Base-by-base conservation (phyloP, 345 rosid genomes). In the Syzygium aromaticum region DNA sequence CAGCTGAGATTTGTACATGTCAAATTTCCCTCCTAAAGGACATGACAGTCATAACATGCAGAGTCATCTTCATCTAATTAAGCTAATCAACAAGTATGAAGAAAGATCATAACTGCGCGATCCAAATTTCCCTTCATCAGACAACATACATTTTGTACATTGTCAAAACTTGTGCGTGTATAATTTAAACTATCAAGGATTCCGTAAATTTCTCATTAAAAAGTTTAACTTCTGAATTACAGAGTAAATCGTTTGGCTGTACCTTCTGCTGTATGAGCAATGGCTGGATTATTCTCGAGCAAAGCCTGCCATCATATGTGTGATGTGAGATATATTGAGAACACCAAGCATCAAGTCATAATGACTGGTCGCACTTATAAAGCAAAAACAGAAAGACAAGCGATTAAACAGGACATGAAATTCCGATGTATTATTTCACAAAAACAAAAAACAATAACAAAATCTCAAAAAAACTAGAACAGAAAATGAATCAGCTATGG, bases 281-380 rank as follows among this genome's bases (percentile, higher is more conserved):
- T 89, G 2, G 94, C 91, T 54, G 96, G 96, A 91, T 97, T 97
- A 87, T 95, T 95, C 91, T 95, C 94, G 38, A 94, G 83, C 93
- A 96, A 92, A 89, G 97, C 99, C 98, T 97, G 89, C 67, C 85
- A 90, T 61, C 51, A 43, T 21, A 77, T 85, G 33, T 54, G 77
- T 30, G 87, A 87, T 8, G 63, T 56, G 49, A 84, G 33, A 17
- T 40, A 86, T 85, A 53, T 13, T 28, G 43, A 82, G 49, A 30
- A 84, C 90, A 84, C 30, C 54, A 21, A 52, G 46, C 30, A 54
- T 25, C 11, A 27, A 77, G 46, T 51, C 40, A 30, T 52, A 80
- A 84, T 84, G 63, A 88, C 33, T 73, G 43, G 80, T 73, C 25
- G 0, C 10, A 33, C 46, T 67, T 67, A 17, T 19, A 67, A 67